These are phyloP conservation scores for Aleurites moluccanus DNA, from an alignment of 441 rosid species.

Conservation along the genomic window DNA sequence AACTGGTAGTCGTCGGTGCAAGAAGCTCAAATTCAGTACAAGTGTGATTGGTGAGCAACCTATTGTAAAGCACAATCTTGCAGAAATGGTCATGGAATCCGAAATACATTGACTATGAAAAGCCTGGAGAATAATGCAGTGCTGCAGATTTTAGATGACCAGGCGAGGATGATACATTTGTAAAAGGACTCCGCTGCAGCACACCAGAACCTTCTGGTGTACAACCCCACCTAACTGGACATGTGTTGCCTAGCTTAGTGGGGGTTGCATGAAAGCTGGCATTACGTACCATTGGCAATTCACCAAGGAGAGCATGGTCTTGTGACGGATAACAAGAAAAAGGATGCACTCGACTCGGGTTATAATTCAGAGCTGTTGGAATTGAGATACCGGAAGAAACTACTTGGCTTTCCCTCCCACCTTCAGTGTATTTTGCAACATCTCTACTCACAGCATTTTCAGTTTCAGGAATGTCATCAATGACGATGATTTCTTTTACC, in stretches of 20 bases:
- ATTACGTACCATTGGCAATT: conserved; percentile 22
- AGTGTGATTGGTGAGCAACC: conserved; percentile 7
- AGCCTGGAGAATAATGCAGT: conserved; percentile 38
- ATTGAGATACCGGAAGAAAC: conserved; percentile 31
- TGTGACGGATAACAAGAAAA: conserved; percentile 36
- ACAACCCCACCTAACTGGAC: conserved; percentile 42
- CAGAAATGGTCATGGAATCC: conserved; percentile 14
- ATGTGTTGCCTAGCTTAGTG: conserved; percentile 32
- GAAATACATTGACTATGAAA: conserved; percentile 30
- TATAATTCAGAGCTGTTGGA: conserved; percentile 27
- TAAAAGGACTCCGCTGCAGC: conserved; percentile 37
- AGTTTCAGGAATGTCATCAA: conserved; percentile 52
- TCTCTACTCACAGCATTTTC: conserved; percentile 26
- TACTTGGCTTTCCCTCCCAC: conserved; percentile 28
- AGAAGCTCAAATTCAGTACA: conserved; percentile 20
- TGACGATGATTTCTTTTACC: conserved; percentile 49
- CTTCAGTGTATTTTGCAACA: conserved; percentile 26
- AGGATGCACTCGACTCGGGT: conserved; percentile 21
- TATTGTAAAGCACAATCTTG: conserved; percentile 11
- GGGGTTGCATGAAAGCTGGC: conserved; percentile 28
- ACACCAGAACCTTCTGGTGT: conserved; percentile 39
- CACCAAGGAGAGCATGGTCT: conserved; percentile 28
- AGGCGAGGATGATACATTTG: conserved; percentile 34
- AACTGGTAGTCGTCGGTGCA: not conserved
- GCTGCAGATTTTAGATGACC: conserved; percentile 32